These are phyloP conservation scores for Aspergillus avenaceus DNA, from an alignment of 495 filamentous ascomycete genomes.

Conservation along the genomic window DNA sequence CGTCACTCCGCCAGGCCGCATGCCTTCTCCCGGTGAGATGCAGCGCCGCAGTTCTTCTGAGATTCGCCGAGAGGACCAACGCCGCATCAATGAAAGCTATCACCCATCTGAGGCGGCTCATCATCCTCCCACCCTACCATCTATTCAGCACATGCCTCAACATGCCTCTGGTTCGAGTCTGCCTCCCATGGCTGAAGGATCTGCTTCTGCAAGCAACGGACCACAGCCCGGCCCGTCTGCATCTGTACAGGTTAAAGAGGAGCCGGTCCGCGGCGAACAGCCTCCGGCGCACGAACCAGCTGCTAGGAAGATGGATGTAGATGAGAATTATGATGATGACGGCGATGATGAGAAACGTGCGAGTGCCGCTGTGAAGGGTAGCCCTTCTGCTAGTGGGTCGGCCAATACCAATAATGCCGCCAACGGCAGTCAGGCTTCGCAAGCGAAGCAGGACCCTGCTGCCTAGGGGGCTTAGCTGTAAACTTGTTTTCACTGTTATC, in stretches of 20 bases:
- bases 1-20: slow-evolving; percentile 56
- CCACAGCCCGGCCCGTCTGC: slow-evolving; percentile 49
- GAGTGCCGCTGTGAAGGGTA: slow-evolving; percentile 32
- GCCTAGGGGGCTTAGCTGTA: slow-evolving; percentile 16
- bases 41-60: slow-evolving; percentile 79
- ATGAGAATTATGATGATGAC: slow-evolving; percentile 93
- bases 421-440: slow-evolving; percentile 27
- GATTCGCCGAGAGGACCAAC: slow-evolving; percentile 63
- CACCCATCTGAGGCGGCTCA: slow-evolving; percentile 90
- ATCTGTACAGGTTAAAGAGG: slow-evolving; percentile 42
- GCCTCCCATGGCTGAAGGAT: slow-evolving; percentile 53
- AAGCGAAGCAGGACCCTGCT: slow-evolving; percentile 31
- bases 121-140: slow-evolving; percentile 70
- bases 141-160: slow-evolving; percentile 69
- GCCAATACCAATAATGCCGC: slow-evolving; percentile 27
- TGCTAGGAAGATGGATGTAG: slow-evolving; percentile 91
- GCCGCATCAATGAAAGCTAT: slow-evolving; percentile 69
- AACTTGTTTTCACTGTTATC: slow-evolving; percentile 2
- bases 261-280: slow-evolving; percentile 48
- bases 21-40: slow-evolving; percentile 61
- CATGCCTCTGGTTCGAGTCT: slow-evolving; percentile 42
- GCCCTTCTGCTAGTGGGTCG: slow-evolving; percentile 37
- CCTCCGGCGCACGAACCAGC: slow-evolving; percentile 70
- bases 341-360: slow-evolving; percentile 74
- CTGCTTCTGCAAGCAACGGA: slow-evolving; percentile 56